phyloP scores from a whole-genome alignment of 2,329 filamentous ascomycete genomes.

The Aspergillus transmontanensis region DNA sequence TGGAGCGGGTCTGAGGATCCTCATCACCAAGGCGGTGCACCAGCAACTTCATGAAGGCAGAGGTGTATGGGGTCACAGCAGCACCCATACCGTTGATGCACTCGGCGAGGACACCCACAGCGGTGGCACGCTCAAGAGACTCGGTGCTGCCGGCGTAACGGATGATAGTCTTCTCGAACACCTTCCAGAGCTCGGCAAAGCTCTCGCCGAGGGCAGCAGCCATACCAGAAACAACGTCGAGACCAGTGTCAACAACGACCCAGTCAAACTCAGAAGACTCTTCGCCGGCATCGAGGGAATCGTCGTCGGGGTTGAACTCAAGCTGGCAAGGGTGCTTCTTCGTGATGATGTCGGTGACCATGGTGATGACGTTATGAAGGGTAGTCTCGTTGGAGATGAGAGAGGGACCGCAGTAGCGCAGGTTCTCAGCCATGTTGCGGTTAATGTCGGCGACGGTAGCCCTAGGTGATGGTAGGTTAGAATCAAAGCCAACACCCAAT shows the following conservation, averaged over 20 bases:
- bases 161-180: constrained; percentile 89
- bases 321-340: constrained; percentile 92
- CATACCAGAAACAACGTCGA: constrained; percentile 86
- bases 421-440: constrained; percentile 83
- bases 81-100: constrained; percentile 81
- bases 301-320: constrained; percentile 80
- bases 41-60: constrained; percentile 74
- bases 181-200: constrained; percentile 90
- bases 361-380: constrained; percentile 74
- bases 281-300: constrained; percentile 69
- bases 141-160: constrained; percentile 87
- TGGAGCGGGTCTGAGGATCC: constrained; percentile 89
- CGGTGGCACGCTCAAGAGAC: constrained; percentile 82
- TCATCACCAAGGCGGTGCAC: constrained; percentile 86
- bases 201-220: constrained; percentile 77
- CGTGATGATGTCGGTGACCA: constrained; percentile 77
- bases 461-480: constrained; percentile 58
- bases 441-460: constrained; percentile 93
- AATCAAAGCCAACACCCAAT: constrained; percentile 17
- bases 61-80: constrained; percentile 80
- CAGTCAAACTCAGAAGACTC: constrained; percentile 96
- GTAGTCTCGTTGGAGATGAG: constrained; percentile 74
- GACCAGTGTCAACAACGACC: constrained; percentile 90
- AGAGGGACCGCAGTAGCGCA: constrained; percentile 88
- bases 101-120: constrained; percentile 90